Conservation (phyloP, 805 yeast genomes). For the Candida xiaguanensis region DNA sequence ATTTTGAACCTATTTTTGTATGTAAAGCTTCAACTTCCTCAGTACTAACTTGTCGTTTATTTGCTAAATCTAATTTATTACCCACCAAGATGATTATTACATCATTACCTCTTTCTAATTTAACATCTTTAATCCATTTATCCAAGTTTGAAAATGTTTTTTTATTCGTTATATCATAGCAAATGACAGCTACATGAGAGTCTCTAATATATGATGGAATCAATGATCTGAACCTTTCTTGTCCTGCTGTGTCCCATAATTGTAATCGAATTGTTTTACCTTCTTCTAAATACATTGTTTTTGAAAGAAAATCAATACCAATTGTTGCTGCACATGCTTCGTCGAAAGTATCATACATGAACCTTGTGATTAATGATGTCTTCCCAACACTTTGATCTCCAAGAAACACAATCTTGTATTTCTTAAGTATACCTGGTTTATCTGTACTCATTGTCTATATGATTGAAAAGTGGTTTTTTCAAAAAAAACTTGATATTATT, state of each 20-base stretch:
- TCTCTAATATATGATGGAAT: conserved; percentile 96
- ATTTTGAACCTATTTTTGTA: conserved; percentile 65
- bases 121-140: conserved; percentile 94
- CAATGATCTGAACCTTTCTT: conserved; percentile 89
- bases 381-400: conserved; percentile 98
- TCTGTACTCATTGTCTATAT: conserved; percentile 20
- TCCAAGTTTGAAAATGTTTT: conserved; percentile 80
- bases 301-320: conserved; percentile 92
- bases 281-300: conserved; percentile 93
- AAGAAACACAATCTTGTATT: conserved; percentile 86
- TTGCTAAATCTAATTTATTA: conserved; percentile 73
- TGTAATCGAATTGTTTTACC: conserved; percentile 87
- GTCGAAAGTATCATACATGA: conserved; percentile 97
- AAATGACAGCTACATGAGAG: conserved; percentile 94
- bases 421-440: conserved; percentile 44
- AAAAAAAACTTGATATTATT: too few species aligned
- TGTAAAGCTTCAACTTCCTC: conserved; percentile 85
- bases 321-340: conserved; percentile 96
- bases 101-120: conserved; percentile 86
- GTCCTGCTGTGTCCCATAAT: conserved; percentile 98
- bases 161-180: conserved; percentile 86
- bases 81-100: conserved; percentile 91
- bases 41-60: conserved; percentile 71
- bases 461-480: too few species aligned
- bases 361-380: conserved; percentile 92